phyloP scores from a whole-genome alignment of 2,329 filamentous ascomycete genomes.

The Neopestalotiopsis sp. region DNA sequence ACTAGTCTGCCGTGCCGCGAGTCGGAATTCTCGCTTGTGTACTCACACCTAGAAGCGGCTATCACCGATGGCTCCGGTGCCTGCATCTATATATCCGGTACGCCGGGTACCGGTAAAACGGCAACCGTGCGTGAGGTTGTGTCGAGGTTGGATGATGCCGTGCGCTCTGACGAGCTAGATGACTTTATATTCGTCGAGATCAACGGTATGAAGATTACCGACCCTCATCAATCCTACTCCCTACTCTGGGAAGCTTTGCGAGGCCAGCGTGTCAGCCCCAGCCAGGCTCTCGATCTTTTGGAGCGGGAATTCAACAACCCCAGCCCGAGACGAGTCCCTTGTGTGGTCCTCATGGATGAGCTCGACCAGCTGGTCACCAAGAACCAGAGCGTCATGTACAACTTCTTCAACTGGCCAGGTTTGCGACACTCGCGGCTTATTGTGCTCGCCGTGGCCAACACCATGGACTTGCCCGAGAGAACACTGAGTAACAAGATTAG shows the following conservation, averaged over 20 bases:
- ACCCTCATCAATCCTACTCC: conserved; percentile 95
- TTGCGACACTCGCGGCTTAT: conserved; percentile 90
- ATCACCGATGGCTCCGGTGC: conserved; percentile 93
- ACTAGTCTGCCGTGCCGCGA: conserved; percentile 89
- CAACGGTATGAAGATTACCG: conserved; percentile 99
- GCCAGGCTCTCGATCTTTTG: conserved; percentile 88
- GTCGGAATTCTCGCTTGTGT: conserved; percentile 88
- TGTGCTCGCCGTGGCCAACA: conserved; percentile 96
- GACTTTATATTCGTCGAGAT: conserved; percentile 99
- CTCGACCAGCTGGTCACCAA: conserved; percentile 96
- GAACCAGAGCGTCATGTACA: conserved; percentile 99
- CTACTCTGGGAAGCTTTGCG: conserved; percentile 95
- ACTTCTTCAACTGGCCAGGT: conserved; percentile 99
- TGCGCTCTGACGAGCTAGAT: conserved; percentile 88
- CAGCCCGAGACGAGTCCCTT: conserved; percentile 87
- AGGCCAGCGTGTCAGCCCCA: conserved; percentile 88
- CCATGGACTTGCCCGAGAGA: conserved; percentile 96
- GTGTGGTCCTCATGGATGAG: conserved; percentile 98
- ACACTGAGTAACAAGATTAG: conserved; percentile 99
- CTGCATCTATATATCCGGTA: conserved; percentile 99
- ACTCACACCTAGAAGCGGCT: conserved; percentile 90
- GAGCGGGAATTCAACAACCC: conserved; percentile 93
- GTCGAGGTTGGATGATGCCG: conserved; percentile 84
- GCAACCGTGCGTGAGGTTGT: conserved; percentile 97
- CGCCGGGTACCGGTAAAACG: conserved; percentile 95